Conservation (phyloP, 2,329 filamentous ascomycete species). For the Dothistroma septosporum region DNA sequence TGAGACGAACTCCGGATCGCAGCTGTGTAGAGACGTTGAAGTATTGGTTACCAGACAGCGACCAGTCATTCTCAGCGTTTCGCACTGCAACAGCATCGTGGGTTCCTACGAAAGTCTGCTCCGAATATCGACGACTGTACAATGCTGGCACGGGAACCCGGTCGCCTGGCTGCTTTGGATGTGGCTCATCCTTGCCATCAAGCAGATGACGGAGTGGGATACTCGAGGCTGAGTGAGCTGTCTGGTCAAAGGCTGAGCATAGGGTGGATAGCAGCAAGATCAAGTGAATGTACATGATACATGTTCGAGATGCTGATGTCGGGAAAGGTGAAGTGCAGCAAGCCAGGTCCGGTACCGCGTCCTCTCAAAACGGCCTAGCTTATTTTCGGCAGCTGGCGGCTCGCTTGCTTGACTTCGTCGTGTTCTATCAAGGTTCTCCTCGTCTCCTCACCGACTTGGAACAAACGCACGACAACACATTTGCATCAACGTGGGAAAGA, state of each 20-base stretch:
- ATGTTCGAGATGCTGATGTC: background rate
- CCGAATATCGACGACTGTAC: conserved; percentile 55
- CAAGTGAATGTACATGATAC: background rate
- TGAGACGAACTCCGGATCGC: conserved; percentile 39
- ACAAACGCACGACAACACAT: background rate
- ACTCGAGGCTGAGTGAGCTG: background rate
- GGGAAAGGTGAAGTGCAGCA: background rate
- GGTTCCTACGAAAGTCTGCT: conserved; percentile 58
- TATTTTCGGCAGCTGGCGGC: background rate
- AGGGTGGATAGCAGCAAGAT: background rate
- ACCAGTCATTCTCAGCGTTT: conserved; percentile 31
- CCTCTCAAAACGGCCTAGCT: background rate
- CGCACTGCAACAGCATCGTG: conserved; percentile 62
- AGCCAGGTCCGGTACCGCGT: background rate
- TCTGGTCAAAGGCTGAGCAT: background rate
- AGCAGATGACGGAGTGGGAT: background rate
- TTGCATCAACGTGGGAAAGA: background rate
- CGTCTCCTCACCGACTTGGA: background rate
- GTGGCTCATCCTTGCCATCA: conserved; percentile 9
- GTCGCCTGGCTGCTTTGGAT: conserved; percentile 19
- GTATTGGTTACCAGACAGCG: conserved; percentile 28
- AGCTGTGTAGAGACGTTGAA: conserved; percentile 52
- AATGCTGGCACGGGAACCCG: conserved; percentile 39
- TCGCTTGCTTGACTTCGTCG: background rate
- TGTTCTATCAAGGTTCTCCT: no score